phyloP scores from a whole-genome alignment of 257 asterid species.

The Misopates orontium region DNA sequence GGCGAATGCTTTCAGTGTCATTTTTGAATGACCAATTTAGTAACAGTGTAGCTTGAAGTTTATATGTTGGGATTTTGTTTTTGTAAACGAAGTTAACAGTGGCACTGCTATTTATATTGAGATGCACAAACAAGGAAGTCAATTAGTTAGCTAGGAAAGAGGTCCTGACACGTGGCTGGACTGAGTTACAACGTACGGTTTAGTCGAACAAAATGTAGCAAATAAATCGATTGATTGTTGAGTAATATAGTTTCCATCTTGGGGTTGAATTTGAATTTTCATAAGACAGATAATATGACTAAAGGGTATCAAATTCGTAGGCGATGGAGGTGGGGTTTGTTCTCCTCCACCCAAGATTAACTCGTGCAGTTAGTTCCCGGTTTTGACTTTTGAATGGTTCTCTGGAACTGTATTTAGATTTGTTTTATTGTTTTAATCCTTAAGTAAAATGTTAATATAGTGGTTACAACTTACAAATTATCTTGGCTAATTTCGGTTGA shows the following conservation, averaged over 20 bases:
- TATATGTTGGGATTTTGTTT: background rate
- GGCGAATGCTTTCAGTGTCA: background rate
- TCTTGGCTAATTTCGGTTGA: too few species aligned
- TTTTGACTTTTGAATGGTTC: too few species aligned
- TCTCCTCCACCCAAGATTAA: background rate
- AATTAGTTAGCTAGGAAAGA: background rate
- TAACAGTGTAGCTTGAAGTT: background rate
- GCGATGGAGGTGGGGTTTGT: slow-evolving; percentile 4
- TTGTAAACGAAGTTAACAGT: background rate
- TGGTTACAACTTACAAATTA: too few species aligned
- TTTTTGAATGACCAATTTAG: background rate
- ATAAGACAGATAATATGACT: background rate
- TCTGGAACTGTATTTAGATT: too few species aligned
- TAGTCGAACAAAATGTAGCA: background rate
- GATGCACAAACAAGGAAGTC: background rate
- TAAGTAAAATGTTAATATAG: too few species aligned
- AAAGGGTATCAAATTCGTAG: background rate
- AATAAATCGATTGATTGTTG: background rate
- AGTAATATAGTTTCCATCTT: too few species aligned
- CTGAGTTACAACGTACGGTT: background rate
- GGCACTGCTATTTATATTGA: background rate
- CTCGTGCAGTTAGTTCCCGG: too few species aligned
- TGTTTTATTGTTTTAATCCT: too few species aligned
- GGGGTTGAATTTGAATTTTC: background rate
- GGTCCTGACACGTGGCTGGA: background rate